Conservation (phyloP, 2,329 filamentous ascomycete species). For the Fusarium oligoseptatum region DNA sequence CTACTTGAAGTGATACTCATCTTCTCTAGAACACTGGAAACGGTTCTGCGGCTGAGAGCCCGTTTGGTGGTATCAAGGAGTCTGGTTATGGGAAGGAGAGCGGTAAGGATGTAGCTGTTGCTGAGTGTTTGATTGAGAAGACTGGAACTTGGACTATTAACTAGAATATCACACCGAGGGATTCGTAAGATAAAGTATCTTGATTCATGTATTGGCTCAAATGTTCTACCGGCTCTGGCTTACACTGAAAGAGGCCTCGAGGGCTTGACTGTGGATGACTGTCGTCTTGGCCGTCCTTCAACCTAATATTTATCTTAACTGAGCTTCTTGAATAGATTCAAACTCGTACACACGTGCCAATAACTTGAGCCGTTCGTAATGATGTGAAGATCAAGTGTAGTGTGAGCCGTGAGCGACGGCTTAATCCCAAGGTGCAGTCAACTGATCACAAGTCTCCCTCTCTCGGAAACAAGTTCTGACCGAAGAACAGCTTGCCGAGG, state of each 20-base stretch:
- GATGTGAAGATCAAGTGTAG: neutral
- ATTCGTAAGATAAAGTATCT: neutral
- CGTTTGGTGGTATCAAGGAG: constrained; percentile 20
- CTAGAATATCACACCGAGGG: neutral
- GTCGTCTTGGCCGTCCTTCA: neutral
- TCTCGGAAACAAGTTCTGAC: neutral
- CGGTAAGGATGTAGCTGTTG: constrained; percentile 17
- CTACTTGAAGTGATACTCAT: neutral
- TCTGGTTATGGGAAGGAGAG: constrained; percentile 16
- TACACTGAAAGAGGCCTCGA: neutral
- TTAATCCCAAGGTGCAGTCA: neutral
- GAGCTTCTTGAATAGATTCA: neutral
- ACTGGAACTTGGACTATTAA: constrained; percentile 4
- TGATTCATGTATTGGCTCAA: neutral
- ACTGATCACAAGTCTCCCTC: neutral
- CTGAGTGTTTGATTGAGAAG: constrained; percentile 16
- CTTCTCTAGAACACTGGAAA: constrained; percentile 3
- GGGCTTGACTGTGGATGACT: neutral
- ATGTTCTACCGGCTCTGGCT: neutral
- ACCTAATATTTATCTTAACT: neutral
- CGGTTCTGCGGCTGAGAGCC: constrained; percentile 10
- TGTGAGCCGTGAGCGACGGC: neutral
- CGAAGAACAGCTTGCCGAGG: neutral
- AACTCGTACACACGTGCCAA: too few species aligned
- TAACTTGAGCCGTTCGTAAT: neutral